phyloP scores from a whole-genome alignment of 768 basidiomycete genomes.

The Trametes punicea region DNA sequence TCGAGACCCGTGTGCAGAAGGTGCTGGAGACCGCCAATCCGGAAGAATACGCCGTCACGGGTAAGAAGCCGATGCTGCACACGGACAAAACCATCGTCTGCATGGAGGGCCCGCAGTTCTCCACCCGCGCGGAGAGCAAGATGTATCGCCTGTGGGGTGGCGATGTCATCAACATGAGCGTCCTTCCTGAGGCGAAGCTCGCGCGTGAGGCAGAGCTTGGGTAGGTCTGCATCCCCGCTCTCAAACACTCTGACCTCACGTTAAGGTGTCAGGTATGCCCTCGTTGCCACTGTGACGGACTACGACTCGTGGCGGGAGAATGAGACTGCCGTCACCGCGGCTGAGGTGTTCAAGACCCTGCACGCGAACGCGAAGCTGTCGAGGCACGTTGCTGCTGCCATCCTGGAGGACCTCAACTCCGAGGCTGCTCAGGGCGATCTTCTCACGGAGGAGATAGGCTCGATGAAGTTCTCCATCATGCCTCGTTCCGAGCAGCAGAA shows the following conservation, averaged over 20 bases:
- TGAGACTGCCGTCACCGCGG: constrained; percentile 79
- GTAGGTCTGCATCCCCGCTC: constrained; percentile 38
- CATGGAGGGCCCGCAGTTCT: constrained; percentile 98
- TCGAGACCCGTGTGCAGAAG: constrained; percentile 59
- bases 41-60: constrained; percentile 33
- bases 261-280: constrained; percentile 64
- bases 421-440: constrained; percentile 52
- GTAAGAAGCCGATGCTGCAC: constrained; percentile 65
- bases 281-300: constrained; percentile 89
- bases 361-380: constrained; percentile 84
- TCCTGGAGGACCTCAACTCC: constrained; percentile 68
- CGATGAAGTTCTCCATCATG: constrained; percentile 88
- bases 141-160: constrained; percentile 95
- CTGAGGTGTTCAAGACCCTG: constrained; percentile 88
- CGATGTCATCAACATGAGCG: constrained; percentile 96
- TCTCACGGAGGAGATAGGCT: constrained; percentile 67
- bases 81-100: constrained; percentile 84
- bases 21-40: constrained; percentile 45
- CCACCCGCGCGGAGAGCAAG: constrained; percentile 91
- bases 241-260: background rate
- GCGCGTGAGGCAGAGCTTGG: constrained; percentile 93
- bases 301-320: constrained; percentile 93
- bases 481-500: constrained; percentile 54
- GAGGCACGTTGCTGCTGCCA: constrained; percentile 64
- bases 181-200: constrained; percentile 94